Evolutionary conservation across 176 grass and related monocot genomes (phyloP).

Genomic region (Ensete ventricosum): DNA sequence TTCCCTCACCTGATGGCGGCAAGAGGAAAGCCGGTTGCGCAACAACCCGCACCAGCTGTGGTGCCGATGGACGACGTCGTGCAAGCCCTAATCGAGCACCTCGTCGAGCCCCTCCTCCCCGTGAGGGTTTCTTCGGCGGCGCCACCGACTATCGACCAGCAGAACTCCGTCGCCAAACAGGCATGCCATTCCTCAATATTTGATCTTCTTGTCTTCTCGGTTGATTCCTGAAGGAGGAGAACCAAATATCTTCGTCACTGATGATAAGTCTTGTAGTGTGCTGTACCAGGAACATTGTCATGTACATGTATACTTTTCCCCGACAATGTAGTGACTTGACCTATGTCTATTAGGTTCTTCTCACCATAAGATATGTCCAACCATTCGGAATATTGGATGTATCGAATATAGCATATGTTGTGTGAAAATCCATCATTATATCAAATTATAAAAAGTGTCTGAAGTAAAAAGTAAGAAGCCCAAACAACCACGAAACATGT

Average conservation of each 20-base stretch:
- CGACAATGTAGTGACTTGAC: too few species aligned
- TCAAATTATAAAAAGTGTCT: too few species aligned
- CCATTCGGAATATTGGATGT: too few species aligned
- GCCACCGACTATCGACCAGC: slow-evolving; percentile 9
- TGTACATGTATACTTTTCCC: too few species aligned
- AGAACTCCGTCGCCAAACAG: slow-evolving; percentile 44
- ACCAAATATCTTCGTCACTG: background rate
- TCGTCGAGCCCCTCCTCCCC: slow-evolving; percentile 41
- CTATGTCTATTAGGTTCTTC: too few species aligned
- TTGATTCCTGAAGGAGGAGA: background rate
- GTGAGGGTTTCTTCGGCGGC: background rate
- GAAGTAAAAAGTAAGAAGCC: too few species aligned
- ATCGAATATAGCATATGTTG: too few species aligned
- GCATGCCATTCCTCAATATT: background rate
- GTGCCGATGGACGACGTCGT: slow-evolving; percentile 58
- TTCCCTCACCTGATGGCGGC: background rate
- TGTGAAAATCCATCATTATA: too few species aligned
- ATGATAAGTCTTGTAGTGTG: too few species aligned
- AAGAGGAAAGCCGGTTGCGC: background rate
- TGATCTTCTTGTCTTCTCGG: background rate
- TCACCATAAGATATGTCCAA: too few species aligned
- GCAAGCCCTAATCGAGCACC: slow-evolving; percentile 41
- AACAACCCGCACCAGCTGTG: background rate
- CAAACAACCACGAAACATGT: too few species aligned
- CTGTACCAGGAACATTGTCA: too few species aligned